phyloP scores from a whole-genome alignment of 2,329 filamentous ascomycete genomes.

The Botrytis paeoniae region DNA sequence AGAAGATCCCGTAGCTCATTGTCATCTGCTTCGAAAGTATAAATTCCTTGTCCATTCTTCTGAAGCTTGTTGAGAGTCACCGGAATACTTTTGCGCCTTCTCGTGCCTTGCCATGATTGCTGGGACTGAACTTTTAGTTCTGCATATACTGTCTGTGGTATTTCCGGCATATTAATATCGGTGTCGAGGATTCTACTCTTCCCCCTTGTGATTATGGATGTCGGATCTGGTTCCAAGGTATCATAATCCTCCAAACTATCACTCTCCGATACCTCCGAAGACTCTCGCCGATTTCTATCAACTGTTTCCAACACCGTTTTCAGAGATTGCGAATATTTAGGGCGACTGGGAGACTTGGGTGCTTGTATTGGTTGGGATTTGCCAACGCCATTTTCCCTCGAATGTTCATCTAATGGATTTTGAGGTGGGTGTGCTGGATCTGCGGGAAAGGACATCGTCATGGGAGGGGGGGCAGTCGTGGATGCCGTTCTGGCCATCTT shows the following conservation, averaged over 20 bases:
- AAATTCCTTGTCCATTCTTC: slow-evolving; percentile 30
- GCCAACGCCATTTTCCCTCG: slow-evolving; percentile 29
- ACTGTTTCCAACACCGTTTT: slow-evolving; percentile 31
- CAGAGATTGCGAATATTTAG: slow-evolving; percentile 29
- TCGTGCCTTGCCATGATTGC: slow-evolving; percentile 20
- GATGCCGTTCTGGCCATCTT: slow-evolving; percentile 22
- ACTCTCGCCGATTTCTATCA: slow-evolving; percentile 16
- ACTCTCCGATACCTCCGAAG: slow-evolving; percentile 27
- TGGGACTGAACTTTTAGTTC: slow-evolving; percentile 22
- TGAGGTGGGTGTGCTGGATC: neutral
- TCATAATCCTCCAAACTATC: slow-evolving; percentile 37
- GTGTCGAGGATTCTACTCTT: slow-evolving; percentile 38
- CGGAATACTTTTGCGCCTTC: slow-evolving; percentile 33
- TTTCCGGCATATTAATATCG: slow-evolving; percentile 22
- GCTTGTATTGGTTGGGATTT: slow-evolving; percentile 23
- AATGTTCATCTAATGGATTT: slow-evolving; percentile 26
- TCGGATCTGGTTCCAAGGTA: slow-evolving; percentile 31
- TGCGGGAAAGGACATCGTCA: neutral
- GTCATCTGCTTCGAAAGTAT: slow-evolving; percentile 35
- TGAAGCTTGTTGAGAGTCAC: slow-evolving; percentile 33
- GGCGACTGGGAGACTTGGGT: slow-evolving; percentile 16
- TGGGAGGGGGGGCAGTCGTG: slow-evolving; percentile 1
- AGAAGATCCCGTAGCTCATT: slow-evolving; percentile 32
- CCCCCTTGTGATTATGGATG: slow-evolving; percentile 35
- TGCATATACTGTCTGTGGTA: slow-evolving; percentile 26